Evolutionary conservation across 176 grass and related monocot genomes (phyloP).

Genomic region (bread wheat (Triticum aestivum)): DNA sequence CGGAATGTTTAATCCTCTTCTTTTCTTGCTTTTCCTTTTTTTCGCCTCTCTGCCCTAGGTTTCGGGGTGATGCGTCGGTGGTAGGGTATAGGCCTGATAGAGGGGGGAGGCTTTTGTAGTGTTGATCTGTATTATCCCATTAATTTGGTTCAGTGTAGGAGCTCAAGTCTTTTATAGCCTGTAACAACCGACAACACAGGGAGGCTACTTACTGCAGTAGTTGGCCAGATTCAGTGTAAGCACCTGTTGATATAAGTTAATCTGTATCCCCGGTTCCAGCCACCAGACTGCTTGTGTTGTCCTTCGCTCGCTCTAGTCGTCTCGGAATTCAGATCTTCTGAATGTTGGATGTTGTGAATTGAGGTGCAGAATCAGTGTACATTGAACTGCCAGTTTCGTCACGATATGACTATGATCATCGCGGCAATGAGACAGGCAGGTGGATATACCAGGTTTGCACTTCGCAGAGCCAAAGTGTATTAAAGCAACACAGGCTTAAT

Average conservation of each 20-base stretch:
- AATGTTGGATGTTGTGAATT: no score
- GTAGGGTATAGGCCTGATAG: constrained; percentile 50
- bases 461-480: no score
- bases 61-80: constrained; percentile 8
- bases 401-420: no score
- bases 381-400: no score
- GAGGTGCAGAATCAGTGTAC: no score
- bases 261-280: background rate
- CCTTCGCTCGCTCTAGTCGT: background rate
- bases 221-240: constrained; percentile 41
- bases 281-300: background rate
- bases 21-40: constrained; percentile 19
- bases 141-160: constrained; percentile 47
- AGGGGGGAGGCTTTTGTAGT: constrained; percentile 42
- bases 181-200: constrained; percentile 46
- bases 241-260: constrained; percentile 32
- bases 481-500: background rate
- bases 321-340: background rate
- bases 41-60: constrained; percentile 19
- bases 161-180: constrained; percentile 43
- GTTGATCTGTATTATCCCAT: constrained; percentile 48
- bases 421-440: no score
- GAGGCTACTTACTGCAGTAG: constrained; percentile 33
- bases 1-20: constrained; percentile 51
- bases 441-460: background rate